Evolutionary conservation across 257 asterid species (phyloP), one percentile per base, ranked within the genome.

Genomic region (Salvia rosmarinus): DNA sequence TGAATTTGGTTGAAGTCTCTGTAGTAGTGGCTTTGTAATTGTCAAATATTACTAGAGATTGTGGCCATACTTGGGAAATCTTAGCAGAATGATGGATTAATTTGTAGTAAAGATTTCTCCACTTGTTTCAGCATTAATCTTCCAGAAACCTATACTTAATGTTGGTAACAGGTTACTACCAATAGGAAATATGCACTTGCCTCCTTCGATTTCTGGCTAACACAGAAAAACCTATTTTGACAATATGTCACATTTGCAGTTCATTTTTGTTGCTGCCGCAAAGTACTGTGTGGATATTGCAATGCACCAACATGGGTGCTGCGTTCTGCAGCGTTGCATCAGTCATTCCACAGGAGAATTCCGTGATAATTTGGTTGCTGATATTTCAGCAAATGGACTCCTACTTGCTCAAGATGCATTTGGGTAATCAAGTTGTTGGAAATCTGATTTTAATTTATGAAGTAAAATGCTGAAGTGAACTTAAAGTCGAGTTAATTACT

Each of bases 261-360:
- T 94, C 85, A 91, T 94, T 68, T 89, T 87, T 80, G 75, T 82
- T 63, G 96, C 96, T 65, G 96, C 98, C 51, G 88, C 97, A 43
- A 91, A 85, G 82, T 84, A 91, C 80, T 91, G 95, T 69, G 86
- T 88, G 9, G 97, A 94, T 51, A 88, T 94, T 65, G 97, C 98
- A 30, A 87, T 93, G 50, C 96, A 93, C 82, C 97, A 89, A 78
- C 96, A 90, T 39, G 98, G 98, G 35, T 93, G 98, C 73, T 90
- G 97, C 66, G 97, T 94, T 76, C 87, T 90, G 72, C 98, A 94
- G 87, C 85, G 90, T 28, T 94, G 97, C 85, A 89, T 94, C 77
- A 80, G 83, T 61, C 90, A 82, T 71, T 83, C 95, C 37, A 78
- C 82, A 57, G 97, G 97, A 71, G 92, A 82, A 64, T 80, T 84